These are phyloP conservation scores for Spinellus fusiger DNA, from an alignment of 192 early-diverging fungal species.

Conservation along the genomic window DNA sequence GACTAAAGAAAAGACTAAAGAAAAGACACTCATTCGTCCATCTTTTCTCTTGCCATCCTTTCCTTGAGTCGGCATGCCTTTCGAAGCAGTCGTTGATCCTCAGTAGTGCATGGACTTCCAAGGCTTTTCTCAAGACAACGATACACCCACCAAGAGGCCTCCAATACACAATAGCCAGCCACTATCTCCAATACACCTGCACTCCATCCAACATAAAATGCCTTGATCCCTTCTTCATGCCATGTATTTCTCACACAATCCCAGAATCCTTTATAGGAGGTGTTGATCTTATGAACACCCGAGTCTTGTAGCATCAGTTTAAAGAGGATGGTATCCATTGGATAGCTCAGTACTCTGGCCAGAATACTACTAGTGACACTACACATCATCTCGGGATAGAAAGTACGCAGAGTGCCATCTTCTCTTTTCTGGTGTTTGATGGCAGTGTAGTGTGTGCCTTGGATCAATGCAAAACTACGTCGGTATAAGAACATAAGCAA, in stretches of 20 bases:
- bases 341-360: constrained; percentile 37
- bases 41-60: not conserved
- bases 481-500: constrained; percentile 19
- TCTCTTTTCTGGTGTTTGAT: constrained; percentile 1
- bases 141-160: constrained; percentile 32
- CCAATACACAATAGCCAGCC: constrained; percentile 35
- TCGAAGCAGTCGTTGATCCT: constrained; percentile 1
- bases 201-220: constrained; percentile 27
- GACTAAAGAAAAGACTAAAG: not conserved
- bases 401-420: constrained; percentile 30
- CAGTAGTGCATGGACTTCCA: not conserved
- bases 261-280: constrained; percentile 35
- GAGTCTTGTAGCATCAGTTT: constrained; percentile 40
- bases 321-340: constrained; percentile 41
- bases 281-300: constrained; percentile 29
- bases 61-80: constrained; percentile 6
- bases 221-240: constrained; percentile 24
- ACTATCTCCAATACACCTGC: constrained; percentile 35
- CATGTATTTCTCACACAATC: constrained; percentile 31
- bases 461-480: constrained; percentile 2
- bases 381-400: constrained; percentile 46
- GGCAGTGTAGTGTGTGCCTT: not conserved
- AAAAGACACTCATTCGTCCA: not conserved
- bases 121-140: constrained; percentile 3
- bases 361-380: constrained; percentile 41